Conservation (phyloP, 306 rosid species). For the Luffa aegyptiaca region DNA sequence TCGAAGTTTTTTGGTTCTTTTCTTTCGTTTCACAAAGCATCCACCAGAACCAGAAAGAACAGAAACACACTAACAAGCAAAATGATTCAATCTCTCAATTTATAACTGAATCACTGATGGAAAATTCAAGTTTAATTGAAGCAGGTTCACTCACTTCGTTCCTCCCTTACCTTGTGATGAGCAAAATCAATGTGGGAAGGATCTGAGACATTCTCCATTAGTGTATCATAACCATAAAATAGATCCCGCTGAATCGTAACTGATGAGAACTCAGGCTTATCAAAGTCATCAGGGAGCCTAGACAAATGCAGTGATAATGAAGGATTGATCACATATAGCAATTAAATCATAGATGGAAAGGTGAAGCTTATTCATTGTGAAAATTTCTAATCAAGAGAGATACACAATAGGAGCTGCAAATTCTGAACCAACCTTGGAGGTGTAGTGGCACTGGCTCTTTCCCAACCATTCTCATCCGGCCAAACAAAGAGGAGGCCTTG, state of each 20-base stretch:
- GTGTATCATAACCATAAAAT: slow-evolving; percentile 90
- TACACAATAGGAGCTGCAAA: neutral
- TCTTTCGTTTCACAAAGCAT: neutral
- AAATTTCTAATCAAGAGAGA: neutral
- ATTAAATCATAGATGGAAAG: neutral
- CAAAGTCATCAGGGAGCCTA: slow-evolving; percentile 89
- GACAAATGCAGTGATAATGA: slow-evolving; percentile 5
- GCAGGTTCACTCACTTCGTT: neutral
- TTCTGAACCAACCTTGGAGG: slow-evolving; percentile 52
- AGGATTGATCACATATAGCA: neutral
- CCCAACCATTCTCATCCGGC: slow-evolving; percentile 99
- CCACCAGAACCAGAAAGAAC: neutral
- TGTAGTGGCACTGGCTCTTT: slow-evolving; percentile 61
- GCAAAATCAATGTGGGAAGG: slow-evolving; percentile 98
- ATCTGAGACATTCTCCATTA: slow-evolving; percentile 97
- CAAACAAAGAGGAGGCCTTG: slow-evolving; percentile 97
- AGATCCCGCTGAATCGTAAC: slow-evolving; percentile 99
- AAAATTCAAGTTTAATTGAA: neutral
- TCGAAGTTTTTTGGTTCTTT: neutral
- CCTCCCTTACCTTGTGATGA: slow-evolving; percentile 75
- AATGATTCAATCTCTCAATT: neutral
- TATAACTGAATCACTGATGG: neutral
- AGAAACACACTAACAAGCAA: neutral
- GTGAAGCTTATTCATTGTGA: neutral
- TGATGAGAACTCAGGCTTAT: slow-evolving; percentile 72